Conservation (phyloP, 371 early-diverging fungal species). For the Apophysomyces elegans region DNA sequence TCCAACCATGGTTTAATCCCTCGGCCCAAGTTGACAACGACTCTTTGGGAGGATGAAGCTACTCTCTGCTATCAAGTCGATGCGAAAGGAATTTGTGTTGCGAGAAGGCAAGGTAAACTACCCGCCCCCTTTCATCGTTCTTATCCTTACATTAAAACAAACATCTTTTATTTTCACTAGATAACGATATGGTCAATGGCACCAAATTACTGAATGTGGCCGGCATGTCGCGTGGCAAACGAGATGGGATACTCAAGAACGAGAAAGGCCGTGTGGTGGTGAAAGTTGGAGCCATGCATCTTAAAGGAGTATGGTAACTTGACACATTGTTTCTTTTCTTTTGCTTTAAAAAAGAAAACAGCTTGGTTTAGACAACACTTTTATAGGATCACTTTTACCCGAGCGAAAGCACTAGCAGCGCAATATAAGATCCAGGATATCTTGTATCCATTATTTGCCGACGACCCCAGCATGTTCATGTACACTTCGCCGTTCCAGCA, state of each 20-base stretch:
- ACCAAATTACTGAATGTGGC: slow-evolving; percentile 85
- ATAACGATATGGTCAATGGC: slow-evolving; percentile 87
- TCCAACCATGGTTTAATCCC: slow-evolving; percentile 18
- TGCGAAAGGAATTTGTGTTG: slow-evolving; percentile 70
- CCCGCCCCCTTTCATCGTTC: background rate
- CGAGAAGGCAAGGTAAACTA: slow-evolving; percentile 65
- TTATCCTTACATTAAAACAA: slow-evolving; percentile 8
- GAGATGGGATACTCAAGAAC: slow-evolving; percentile 88
- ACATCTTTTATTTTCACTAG: slow-evolving; percentile 28
- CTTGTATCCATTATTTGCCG: slow-evolving; percentile 70
- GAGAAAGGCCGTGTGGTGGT: slow-evolving; percentile 84
- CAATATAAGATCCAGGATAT: slow-evolving; percentile 65
- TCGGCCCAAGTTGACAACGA: slow-evolving; percentile 65
- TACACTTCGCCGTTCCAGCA: slow-evolving; percentile 14
- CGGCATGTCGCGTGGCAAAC: slow-evolving; percentile 86
- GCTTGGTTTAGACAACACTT: no score
- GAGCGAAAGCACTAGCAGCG: slow-evolving; percentile 65
- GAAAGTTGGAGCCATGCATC: slow-evolving; percentile 86
- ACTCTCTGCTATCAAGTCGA: slow-evolving; percentile 79
- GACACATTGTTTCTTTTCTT: no score
- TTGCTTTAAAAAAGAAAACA: no score
- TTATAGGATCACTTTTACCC: slow-evolving; percentile 64
- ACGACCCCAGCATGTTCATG: slow-evolving; percentile 51
- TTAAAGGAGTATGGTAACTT: slow-evolving; percentile 86
- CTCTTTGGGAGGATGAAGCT: slow-evolving; percentile 79